Evolutionary conservation across 768 basidiomycete species (phyloP).

Genomic region (Piloderma croceum): DNA sequence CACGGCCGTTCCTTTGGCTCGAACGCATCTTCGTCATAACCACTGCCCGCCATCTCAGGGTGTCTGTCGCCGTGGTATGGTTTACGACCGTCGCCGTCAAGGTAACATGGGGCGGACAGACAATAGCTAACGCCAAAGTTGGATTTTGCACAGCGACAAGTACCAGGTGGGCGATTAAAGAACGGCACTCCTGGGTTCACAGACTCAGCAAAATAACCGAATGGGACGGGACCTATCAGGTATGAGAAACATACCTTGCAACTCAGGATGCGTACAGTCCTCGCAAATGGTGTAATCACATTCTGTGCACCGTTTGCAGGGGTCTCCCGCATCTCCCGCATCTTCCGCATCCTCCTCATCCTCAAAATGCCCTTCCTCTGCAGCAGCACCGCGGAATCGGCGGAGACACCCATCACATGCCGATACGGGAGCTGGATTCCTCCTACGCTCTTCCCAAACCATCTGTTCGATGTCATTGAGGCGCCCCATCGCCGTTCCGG

Average conservation of each 20-base stretch:
- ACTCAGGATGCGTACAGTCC: slow-evolving; percentile 5
- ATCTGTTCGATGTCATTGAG: neutral
- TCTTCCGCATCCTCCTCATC: no score
- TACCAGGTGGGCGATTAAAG: slow-evolving; percentile 10
- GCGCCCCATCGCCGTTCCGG: neutral
- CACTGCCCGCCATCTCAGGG: slow-evolving; percentile 11
- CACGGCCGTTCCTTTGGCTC: slow-evolving; percentile 11
- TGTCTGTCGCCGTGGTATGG: slow-evolving; percentile 16
- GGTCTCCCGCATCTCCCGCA: slow-evolving; percentile 7
- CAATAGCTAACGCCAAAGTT: slow-evolving; percentile 17
- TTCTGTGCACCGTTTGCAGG: slow-evolving; percentile 5
- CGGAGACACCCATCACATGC: slow-evolving; percentile 15
- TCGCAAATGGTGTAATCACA: slow-evolving; percentile 11
- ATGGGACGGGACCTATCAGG: neutral
- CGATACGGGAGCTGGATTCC: slow-evolving; percentile 3
- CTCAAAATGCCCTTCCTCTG: slow-evolving; percentile 8
- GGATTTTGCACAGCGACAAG: slow-evolving; percentile 13
- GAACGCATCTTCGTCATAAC: slow-evolving; percentile 13
- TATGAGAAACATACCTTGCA: slow-evolving; percentile 4
- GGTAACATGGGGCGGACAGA: slow-evolving; percentile 8
- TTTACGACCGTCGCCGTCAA: slow-evolving; percentile 12
- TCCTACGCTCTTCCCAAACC: slow-evolving; percentile 11
- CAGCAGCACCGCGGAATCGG: slow-evolving; percentile 12
- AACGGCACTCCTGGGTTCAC: slow-evolving; percentile 4
- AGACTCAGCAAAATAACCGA: no score